phyloP scores from a whole-genome alignment of 306 rosid genomes.

The Malus asiatica region DNA sequence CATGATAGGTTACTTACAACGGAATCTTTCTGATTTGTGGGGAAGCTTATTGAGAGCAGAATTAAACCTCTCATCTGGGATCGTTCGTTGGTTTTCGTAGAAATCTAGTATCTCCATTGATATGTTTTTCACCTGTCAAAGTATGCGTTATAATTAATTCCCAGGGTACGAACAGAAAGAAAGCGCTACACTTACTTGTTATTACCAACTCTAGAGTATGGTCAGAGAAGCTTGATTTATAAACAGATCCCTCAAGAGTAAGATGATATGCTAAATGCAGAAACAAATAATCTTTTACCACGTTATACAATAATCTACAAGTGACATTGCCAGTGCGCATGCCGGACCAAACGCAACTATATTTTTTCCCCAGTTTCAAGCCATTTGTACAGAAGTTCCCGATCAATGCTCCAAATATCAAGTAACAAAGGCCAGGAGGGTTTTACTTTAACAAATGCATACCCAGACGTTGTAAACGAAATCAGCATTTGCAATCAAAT shows the following conservation, averaged over 20 bases:
- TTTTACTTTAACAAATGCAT: background rate
- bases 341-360: background rate
- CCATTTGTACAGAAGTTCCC: background rate
- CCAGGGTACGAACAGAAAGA: background rate
- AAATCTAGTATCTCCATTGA: slow-evolving; percentile 89
- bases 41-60: slow-evolving; percentile 65
- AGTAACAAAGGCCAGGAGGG: background rate
- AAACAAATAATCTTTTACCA: background rate
- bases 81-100: slow-evolving; percentile 55
- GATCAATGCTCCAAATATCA: background rate
- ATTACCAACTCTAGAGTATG: too few species aligned
- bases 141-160: background rate
- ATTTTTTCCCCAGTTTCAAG: background rate
- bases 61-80: slow-evolving; percentile 49
- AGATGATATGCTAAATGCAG: background rate
- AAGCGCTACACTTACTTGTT: background rate
- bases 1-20: background rate
- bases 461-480: background rate
- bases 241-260: too few species aligned
- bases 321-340: background rate
- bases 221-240: too few species aligned
- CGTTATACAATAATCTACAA: background rate
- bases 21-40: slow-evolving; percentile 9
- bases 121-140: slow-evolving; percentile 77
- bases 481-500: background rate